A percentile compares a stretch with the other conserved stretches of the same genome.
Evolutionary conservation across 208 protist genomes (phyloP).

Genomic region (Vickermania ingenoplastis): DNA sequence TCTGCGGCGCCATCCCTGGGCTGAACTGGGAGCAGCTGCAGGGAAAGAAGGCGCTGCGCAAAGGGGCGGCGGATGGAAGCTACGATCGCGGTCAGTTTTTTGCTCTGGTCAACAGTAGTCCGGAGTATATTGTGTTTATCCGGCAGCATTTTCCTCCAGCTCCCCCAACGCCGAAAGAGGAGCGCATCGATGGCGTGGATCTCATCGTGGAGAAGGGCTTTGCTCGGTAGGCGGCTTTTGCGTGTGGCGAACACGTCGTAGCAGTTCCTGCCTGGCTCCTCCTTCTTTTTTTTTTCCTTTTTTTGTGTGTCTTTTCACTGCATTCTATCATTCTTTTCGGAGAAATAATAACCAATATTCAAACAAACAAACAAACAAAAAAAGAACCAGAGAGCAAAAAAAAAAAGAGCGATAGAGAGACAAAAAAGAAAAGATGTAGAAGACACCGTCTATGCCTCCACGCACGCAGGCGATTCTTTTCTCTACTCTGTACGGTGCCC

Average conservation of each 20-base stretch:
- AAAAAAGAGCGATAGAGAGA: too few species aligned
- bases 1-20: constrained; percentile 78
- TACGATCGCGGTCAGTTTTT: constrained; percentile 77
- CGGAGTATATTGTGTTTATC: constrained; percentile 67
- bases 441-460: too few species aligned
- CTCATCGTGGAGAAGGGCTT: constrained; percentile 81
- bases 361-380: too few species aligned
- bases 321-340: too few species aligned
- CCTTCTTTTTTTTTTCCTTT: constrained; percentile 10
- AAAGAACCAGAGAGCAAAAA: too few species aligned
- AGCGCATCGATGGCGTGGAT: constrained; percentile 66
- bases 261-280: neutral
- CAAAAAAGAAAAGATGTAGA: too few species aligned
- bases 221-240: constrained; percentile 11
- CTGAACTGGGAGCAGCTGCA: constrained; percentile 79
- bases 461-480: too few species aligned
- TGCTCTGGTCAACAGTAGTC: constrained; percentile 56
- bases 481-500: too few species aligned
- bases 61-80: constrained; percentile 32
- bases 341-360: too few species aligned
- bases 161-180: constrained; percentile 51
- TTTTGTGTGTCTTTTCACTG: neutral
- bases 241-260: neutral
- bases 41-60: constrained; percentile 45
- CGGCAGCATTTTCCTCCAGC: constrained; percentile 63